Conservation (phyloP, 139 green algal species). For the Tetraselmis striata region DNA sequence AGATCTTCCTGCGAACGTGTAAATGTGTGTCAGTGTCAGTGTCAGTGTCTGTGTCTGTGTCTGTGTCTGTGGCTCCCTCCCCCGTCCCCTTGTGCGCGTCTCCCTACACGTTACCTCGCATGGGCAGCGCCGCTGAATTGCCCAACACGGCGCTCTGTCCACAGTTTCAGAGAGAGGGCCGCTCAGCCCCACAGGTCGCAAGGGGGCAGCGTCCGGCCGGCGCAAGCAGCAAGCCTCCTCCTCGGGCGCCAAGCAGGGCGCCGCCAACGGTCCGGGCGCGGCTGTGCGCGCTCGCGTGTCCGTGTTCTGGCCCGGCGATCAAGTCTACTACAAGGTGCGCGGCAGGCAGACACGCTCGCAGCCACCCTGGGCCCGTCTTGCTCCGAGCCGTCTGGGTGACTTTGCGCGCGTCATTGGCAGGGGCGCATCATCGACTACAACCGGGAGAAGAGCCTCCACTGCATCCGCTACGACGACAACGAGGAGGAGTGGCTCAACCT, state of each 20-base stretch:
- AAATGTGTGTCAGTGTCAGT: no score
- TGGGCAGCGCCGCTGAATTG: no score
- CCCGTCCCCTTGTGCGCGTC: no score
- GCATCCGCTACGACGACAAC: slow-evolving; percentile 51
- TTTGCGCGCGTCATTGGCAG: not conserved
- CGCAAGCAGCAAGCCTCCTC: not conserved
- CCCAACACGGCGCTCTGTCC: no score
- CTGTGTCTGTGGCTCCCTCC: no score
- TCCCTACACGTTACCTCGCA: no score
- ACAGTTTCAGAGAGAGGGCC: not conserved
- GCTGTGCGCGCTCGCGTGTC: slow-evolving; percentile 26
- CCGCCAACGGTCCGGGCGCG: not conserved
- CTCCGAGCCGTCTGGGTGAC: not conserved
- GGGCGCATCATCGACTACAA: not conserved
- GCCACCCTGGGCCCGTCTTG: not conserved
- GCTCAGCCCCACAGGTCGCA: not conserved
- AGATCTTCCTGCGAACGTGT: no score
- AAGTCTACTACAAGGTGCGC: slow-evolving; percentile 34
- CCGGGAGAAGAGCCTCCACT: not conserved
- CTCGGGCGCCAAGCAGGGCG: not conserved
- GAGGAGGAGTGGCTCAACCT: slow-evolving; percentile 50
- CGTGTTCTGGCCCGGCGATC: slow-evolving; percentile 31
- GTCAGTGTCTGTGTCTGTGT: no score
- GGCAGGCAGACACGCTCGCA: not conserved
- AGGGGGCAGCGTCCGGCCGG: not conserved